Evolutionary conservation across 116 monocot species (phyloP).

Genomic region (Trichopus zeylanicus): DNA sequence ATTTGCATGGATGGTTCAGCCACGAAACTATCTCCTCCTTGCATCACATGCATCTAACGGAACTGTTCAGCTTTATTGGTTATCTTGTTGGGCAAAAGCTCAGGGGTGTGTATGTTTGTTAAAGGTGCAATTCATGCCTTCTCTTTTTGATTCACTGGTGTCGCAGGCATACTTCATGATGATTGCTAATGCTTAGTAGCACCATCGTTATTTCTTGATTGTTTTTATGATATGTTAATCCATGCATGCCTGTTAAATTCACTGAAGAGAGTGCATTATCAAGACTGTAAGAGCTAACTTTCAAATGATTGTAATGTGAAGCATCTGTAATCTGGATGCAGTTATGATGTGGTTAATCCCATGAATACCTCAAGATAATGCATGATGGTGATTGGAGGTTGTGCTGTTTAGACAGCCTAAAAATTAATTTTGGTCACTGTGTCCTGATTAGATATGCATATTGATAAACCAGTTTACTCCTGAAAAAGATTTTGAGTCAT

Average conservation of each 20-base stretch:
- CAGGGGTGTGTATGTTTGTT: constrained; percentile 79
- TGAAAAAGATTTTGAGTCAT: too few species aligned
- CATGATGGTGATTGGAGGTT: neutral
- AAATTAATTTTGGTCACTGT: too few species aligned
- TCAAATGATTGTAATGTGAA: too few species aligned
- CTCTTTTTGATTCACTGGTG: too few species aligned
- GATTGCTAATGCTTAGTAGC: neutral
- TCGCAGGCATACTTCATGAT: neutral
- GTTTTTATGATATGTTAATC: neutral
- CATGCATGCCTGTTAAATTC: neutral
- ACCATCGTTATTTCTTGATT: neutral
- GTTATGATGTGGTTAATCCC: too few species aligned
- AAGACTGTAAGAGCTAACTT: too few species aligned
- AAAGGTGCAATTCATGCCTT: too few species aligned
- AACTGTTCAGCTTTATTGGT: constrained; percentile 86
- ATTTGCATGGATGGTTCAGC: constrained; percentile 99
- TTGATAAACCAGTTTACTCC: too few species aligned
- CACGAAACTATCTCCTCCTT: constrained; percentile 92
- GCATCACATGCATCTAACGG: constrained; percentile 97
- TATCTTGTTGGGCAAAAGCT: constrained; percentile 77
- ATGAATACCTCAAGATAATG: too few species aligned
- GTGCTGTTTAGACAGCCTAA: neutral
- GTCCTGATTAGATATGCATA: too few species aligned
- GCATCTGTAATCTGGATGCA: too few species aligned
- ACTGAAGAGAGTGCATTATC: too few species aligned